phyloP scores from a whole-genome alignment of 257 asterid species.

The Rhazya stricta region DNA sequence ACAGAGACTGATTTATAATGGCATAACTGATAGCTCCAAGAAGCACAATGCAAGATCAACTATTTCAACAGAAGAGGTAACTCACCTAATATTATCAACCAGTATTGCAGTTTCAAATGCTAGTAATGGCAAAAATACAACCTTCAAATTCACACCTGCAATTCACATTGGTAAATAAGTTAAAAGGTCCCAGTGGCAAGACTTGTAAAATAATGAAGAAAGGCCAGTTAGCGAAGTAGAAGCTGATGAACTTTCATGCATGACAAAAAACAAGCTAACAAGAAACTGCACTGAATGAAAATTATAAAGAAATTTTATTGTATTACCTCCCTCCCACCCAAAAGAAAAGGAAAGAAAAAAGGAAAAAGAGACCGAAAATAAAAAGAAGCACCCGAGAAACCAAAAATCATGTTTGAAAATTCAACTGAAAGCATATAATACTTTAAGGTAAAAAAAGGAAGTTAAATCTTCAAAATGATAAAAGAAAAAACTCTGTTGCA shows the following conservation, averaged over 20 bases:
- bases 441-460: neutral
- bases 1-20: neutral
- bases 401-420: neutral
- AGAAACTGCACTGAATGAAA: neutral
- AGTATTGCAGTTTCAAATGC: slow-evolving; percentile 77
- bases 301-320: neutral
- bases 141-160: slow-evolving; percentile 87
- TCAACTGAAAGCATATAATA: neutral
- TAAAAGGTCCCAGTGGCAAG: slow-evolving; percentile 17
- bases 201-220: slow-evolving; percentile 7
- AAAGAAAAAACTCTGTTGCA: neutral
- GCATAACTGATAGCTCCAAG: neutral
- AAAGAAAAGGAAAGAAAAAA: too few relatives aligned
- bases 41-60: slow-evolving; percentile 5
- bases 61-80: slow-evolving; percentile 16
- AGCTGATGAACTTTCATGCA: neutral
- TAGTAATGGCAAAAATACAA: slow-evolving; percentile 80
- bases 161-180: slow-evolving; percentile 25
- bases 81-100: slow-evolving; percentile 84
- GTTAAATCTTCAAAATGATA: neutral
- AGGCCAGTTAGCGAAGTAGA: neutral
- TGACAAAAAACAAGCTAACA: neutral
- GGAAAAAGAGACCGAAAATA: neutral
- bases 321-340: neutral
- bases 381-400: neutral